Evolutionary conservation across 1,284 basidiomycete genomes (phyloP), one percentile per base, ranked within the genome.

Genomic region (Inonotus obliquus): DNA sequence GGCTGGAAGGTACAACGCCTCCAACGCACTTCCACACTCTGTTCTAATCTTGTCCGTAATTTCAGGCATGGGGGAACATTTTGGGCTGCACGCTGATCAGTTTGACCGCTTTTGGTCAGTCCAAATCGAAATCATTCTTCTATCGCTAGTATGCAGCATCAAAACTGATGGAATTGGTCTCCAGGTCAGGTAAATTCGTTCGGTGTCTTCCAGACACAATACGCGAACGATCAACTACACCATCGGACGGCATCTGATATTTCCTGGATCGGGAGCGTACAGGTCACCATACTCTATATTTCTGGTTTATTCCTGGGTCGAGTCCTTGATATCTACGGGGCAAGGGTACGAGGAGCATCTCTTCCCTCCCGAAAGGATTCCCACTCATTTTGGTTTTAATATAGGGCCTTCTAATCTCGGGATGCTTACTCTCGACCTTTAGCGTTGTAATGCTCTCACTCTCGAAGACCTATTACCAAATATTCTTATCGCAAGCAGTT

Each of bases 181-280:
- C 13, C 39, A 63, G 63, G 65, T 11, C 63, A 65, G 54, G 61
- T 63, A n/a, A 63, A 63, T 37, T 55, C 63, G 23, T 66, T 66
- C 44, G 65, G 65, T 13, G 61, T 63, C 23, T 66, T 66, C 39
- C 63, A 66, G 54, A 37, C 60, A 4, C 52, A 60, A 23, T 66
- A 66, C 47, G 64, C 63, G 10, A 39, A 19, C 21, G n/a, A 60
- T 44, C 61, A 62, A n/a, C 63, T 66, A 6, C 14, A 35, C 19
- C 23, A 56, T 32, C n/a, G 51, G 23, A 52, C 60, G 13, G 58
- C 65, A 4, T 66, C 65, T 5, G 64, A 62, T 27, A 66, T 66
- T 14, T 64, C 63, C 6, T 66, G 65, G 65, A 66, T 66, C 25
- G 65, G 65, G 13, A 57, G 61, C 21, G 57, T 62, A 11, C 63